Percentiles rank a stretch among this genome's conserved stretches.
These are phyloP conservation scores for Leccinum subtestaceum DNA, from an alignment of 768 basidiomycete species.

Conservation along the genomic window DNA sequence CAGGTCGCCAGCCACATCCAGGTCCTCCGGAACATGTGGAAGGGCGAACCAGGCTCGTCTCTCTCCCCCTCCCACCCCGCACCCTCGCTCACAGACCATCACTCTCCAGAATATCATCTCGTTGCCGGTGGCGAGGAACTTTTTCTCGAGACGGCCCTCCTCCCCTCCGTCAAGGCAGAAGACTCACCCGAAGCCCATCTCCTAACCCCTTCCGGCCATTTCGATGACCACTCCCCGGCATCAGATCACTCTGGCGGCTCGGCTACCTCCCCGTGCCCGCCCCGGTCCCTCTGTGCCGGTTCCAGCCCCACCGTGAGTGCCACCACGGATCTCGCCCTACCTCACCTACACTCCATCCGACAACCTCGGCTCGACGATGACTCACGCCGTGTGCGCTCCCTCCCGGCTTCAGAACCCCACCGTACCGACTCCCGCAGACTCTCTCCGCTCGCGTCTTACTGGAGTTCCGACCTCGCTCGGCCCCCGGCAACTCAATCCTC, in stretches of 20 bases:
- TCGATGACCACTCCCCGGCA: conserved; percentile 31
- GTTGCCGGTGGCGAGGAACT: conserved; percentile 81
- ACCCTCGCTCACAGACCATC: neutral
- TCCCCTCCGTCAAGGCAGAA: conserved; percentile 55
- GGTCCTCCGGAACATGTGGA: conserved; percentile 85
- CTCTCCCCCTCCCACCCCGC: neutral
- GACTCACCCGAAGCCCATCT: conserved; percentile 43
- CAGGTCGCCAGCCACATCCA: conserved; percentile 90
- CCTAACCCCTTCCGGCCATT: conserved; percentile 39
- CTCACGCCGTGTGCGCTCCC: conserved; percentile 29
- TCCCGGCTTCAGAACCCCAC: conserved; percentile 28
- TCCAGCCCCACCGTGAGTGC: conserved; percentile 23
- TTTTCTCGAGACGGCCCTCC: conserved; percentile 46
- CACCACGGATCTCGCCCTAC: conserved; percentile 25
- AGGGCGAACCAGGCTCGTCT: conserved; percentile 65
- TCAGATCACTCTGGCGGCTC: conserved; percentile 34
- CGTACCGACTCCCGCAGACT: conserved; percentile 33
- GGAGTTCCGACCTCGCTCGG: conserved; percentile 26
- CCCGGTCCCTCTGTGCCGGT: conserved; percentile 26
- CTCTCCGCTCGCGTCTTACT: conserved; percentile 31
- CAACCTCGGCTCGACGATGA: conserved; percentile 27
- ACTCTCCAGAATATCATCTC: conserved; percentile 61
- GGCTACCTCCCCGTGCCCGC: conserved; percentile 24
- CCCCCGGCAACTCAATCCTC: conserved; percentile 26
- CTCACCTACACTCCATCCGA: conserved; percentile 21